phyloP scores from a whole-genome alignment of 1,139 yeast genomes.

The Scheffersomyces parashehatae region DNA sequence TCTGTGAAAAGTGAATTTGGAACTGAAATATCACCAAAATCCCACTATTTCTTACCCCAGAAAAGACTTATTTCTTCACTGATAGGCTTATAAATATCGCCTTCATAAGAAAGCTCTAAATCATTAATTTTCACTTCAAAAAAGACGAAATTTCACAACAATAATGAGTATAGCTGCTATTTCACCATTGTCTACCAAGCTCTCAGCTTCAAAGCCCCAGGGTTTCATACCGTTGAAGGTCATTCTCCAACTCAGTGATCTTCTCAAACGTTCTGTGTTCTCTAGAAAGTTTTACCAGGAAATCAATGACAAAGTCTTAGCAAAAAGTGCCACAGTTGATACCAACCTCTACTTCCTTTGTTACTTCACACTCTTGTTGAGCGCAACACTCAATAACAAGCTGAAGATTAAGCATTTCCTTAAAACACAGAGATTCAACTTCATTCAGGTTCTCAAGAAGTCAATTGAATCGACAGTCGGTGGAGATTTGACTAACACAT shows the following conservation, averaged over 20 bases:
- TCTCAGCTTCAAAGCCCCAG: neutral
- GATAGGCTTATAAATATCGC: neutral
- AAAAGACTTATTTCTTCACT: neutral
- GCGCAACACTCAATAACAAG: slow-evolving; percentile 43
- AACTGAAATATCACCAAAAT: too few species aligned
- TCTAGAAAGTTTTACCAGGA: slow-evolving; percentile 45
- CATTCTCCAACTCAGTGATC: slow-evolving; percentile 18
- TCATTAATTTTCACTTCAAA: too few species aligned
- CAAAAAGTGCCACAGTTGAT: slow-evolving; percentile 39
- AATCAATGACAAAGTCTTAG: slow-evolving; percentile 41
- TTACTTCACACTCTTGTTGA: slow-evolving; percentile 41
- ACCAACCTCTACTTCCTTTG: slow-evolving; percentile 45
- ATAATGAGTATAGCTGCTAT: slow-evolving; percentile 8
- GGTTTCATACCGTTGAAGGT: slow-evolving; percentile 12
- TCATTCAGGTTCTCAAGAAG: slow-evolving; percentile 18
- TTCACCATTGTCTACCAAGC: slow-evolving; percentile 5
- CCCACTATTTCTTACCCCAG: slow-evolving; percentile 2
- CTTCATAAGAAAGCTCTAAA: too few species aligned
- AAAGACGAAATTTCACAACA: neutral
- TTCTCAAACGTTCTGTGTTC: slow-evolving; percentile 21
- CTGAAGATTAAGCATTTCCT: slow-evolving; percentile 33
- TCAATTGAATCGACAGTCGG: slow-evolving; percentile 12
- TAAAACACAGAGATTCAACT: slow-evolving; percentile 26
- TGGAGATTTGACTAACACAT: slow-evolving; percentile 16
- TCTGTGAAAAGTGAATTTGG: too few species aligned